Base-by-base conservation (phyloP, 805 yeast species). In the Kodamaea jinghongensis region DNA sequence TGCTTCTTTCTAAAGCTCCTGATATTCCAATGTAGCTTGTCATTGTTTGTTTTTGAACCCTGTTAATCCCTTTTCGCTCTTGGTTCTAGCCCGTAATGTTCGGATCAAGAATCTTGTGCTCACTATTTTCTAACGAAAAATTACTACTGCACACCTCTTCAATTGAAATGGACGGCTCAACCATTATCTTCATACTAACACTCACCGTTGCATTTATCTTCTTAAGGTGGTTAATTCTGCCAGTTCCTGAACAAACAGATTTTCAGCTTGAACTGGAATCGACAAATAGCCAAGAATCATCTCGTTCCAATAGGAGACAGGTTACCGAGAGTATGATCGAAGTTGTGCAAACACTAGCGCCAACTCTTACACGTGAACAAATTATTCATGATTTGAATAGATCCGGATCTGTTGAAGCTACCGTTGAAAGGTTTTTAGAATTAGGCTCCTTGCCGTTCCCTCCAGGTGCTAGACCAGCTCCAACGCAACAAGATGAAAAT, bases 311-410 rank as follows among this genome's bases (percentile, higher is more conserved):
- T 48, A 65, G 73, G 34, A 73, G 86, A 42, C 65, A 58, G 10
- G 81, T 83, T 15, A 79, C 83, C 3, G 69, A 67, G 4, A 77
- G 76, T 42, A 91, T 91, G 98, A 71, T 91, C 31, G 93, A 84
- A 47, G 81, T 86, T 0, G 96, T 91, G 2, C 85, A 80, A 50
- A 79, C 88, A 30, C 70, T 91, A 40, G 96, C 89, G 0, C 96
- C 97, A 3, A 69, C 70, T 14, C 64, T 86, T 23, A 70, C 85
- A 1, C 73, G 63, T 3, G 85, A 76, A 6, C 95, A 86, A 55
- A 87, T 93, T 45, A 70, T 81, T 45, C 70, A 71, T 45, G 95
- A 85, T 56, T 72, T 93, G 45, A 79, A 81, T 52, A 70, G 78
- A 43, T 79, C 93, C 0, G 95, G 95, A 0, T 81, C 85, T 6